Conservation (phyloP, 2,329 filamentous ascomycete genomes). For the Onygena corvina region DNA sequence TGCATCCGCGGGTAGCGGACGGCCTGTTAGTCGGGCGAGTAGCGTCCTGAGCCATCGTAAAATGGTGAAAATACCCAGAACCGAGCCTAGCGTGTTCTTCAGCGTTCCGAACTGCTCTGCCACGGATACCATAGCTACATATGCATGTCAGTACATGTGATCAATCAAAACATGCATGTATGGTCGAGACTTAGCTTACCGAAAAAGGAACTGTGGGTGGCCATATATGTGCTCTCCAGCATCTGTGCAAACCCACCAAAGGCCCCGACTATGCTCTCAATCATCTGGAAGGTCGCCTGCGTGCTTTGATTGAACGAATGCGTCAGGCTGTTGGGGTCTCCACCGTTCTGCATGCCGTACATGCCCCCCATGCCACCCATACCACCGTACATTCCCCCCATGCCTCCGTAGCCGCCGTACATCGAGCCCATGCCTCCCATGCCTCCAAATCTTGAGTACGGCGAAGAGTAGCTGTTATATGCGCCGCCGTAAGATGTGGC, state of each 20-base stretch:
- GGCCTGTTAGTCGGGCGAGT: slow-evolving; percentile 83
- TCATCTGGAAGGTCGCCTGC: slow-evolving; percentile 93
- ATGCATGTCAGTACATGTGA: not conserved
- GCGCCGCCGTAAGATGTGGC: slow-evolving; percentile 41
- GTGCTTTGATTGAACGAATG: slow-evolving; percentile 91
- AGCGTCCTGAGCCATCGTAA: slow-evolving; percentile 90
- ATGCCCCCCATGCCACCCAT: slow-evolving; percentile 34
- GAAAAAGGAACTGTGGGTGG: slow-evolving; percentile 96
- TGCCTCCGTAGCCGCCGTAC: slow-evolving; percentile 30
- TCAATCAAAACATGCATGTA: not conserved
- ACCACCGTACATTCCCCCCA: slow-evolving; percentile 38
- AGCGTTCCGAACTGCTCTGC: slow-evolving; percentile 94
- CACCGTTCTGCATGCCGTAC: slow-evolving; percentile 34
- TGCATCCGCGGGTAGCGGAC: slow-evolving; percentile 76
- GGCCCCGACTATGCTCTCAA: slow-evolving; percentile 89
- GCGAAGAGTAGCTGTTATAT: slow-evolving; percentile 44
- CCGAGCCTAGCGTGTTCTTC: slow-evolving; percentile 81
- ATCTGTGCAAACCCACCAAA: slow-evolving; percentile 98
- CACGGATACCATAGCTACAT: slow-evolving; percentile 85
- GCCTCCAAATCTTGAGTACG: slow-evolving; percentile 42
- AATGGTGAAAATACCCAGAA: slow-evolving; percentile 88
- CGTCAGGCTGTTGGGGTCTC: slow-evolving; percentile 78
- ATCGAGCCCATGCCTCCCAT: slow-evolving; percentile 35
- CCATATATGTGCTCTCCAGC: slow-evolving; percentile 99
- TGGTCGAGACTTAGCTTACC: slow-evolving; percentile 47